Conservation (phyloP, 495 filamentous ascomycete genomes). For the Talaromyces proteolyticus region DNA sequence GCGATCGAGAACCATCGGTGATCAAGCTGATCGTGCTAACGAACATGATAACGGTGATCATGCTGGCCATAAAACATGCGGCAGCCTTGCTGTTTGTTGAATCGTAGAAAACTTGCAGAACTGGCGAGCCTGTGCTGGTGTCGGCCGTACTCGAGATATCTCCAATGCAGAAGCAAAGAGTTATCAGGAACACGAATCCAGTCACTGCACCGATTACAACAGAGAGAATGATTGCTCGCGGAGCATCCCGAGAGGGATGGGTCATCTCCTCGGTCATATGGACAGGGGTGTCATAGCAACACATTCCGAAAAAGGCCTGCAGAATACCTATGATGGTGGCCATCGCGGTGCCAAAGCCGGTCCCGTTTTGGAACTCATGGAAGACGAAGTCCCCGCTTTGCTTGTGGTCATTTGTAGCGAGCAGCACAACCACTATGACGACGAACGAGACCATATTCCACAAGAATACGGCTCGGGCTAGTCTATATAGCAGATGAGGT, state of each 20-base stretch:
- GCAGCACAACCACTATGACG: constrained; percentile 41
- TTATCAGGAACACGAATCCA: constrained; percentile 44
- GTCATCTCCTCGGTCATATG: constrained; percentile 51
- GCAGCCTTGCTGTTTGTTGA: constrained; percentile 36
- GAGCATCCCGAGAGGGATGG: constrained; percentile 38
- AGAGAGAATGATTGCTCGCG: constrained; percentile 38
- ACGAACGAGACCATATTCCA: constrained; percentile 53
- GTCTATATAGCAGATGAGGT: constrained; percentile 44
- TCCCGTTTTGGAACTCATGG: constrained; percentile 49
- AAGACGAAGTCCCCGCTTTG: constrained; percentile 52
- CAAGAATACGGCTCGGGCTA: constrained; percentile 43
- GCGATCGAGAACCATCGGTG: constrained; percentile 50
- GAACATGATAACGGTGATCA: constrained; percentile 43
- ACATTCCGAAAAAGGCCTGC: constrained; percentile 54
- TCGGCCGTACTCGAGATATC: constrained; percentile 36
- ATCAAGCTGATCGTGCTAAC: constrained; percentile 48
- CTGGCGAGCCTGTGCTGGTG: constrained; percentile 38
- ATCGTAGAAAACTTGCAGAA: constrained; percentile 50
- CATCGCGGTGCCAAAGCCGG: constrained; percentile 46
- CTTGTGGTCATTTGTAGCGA: constrained; percentile 50
- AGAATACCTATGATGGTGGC: constrained; percentile 49
- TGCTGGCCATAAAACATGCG: constrained; percentile 41
- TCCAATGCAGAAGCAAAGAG: constrained; percentile 45
- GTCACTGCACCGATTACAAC: constrained; percentile 40
- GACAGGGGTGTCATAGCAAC: constrained; percentile 40